Percentiles rank a stretch among this genome's conserved stretches.
These are phyloP conservation scores for Rhizopogon salebrosus DNA, from an alignment of 768 basidiomycete species.

Conservation along the genomic window DNA sequence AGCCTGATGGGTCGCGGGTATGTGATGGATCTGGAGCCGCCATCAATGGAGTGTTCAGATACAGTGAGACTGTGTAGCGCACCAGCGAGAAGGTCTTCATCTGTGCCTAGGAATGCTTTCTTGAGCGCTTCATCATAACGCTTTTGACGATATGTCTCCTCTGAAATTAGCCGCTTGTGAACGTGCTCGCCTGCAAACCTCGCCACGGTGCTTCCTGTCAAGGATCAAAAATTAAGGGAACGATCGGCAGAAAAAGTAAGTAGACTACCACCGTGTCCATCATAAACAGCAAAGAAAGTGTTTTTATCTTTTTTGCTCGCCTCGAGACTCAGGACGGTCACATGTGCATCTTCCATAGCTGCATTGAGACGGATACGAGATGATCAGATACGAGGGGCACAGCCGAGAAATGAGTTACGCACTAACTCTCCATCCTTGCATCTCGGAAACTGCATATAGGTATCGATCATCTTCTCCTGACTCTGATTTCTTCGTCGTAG, in stretches of 20 bases:
- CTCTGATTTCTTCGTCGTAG: slow-evolving; percentile 77
- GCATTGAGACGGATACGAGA: slow-evolving; percentile 12
- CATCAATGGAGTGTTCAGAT: neutral
- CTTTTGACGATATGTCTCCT: slow-evolving; percentile 65
- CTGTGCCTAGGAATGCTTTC: slow-evolving; percentile 86
- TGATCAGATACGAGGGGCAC: neutral
- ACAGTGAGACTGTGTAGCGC: slow-evolving; percentile 18
- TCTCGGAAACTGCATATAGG: slow-evolving; percentile 81
- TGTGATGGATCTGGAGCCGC: slow-evolving; percentile 67
- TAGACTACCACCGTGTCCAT: slow-evolving; percentile 87
- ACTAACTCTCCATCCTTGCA: slow-evolving; percentile 99
- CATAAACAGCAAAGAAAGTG: slow-evolving; percentile 95
- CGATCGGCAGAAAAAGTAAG: slow-evolving; percentile 3
- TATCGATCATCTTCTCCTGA: slow-evolving; percentile 66
- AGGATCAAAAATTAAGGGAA: slow-evolving; percentile 3
- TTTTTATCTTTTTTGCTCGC: slow-evolving; percentile 42
- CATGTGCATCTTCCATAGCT: slow-evolving; percentile 99
- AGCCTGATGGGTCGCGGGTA: slow-evolving; percentile 89
- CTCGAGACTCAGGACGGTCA: slow-evolving; percentile 66
- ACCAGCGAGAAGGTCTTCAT: slow-evolving; percentile 90
- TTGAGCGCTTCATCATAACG: slow-evolving; percentile 79
- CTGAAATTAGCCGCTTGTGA: slow-evolving; percentile 68
- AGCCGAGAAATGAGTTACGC: slow-evolving; percentile 32
- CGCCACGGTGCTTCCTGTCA: slow-evolving; percentile 74
- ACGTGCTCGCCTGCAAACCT: slow-evolving; percentile 82